phyloP scores from a whole-genome alignment of 202 grass and related monocot genomes.

The Schoenoplectus triqueter region DNA sequence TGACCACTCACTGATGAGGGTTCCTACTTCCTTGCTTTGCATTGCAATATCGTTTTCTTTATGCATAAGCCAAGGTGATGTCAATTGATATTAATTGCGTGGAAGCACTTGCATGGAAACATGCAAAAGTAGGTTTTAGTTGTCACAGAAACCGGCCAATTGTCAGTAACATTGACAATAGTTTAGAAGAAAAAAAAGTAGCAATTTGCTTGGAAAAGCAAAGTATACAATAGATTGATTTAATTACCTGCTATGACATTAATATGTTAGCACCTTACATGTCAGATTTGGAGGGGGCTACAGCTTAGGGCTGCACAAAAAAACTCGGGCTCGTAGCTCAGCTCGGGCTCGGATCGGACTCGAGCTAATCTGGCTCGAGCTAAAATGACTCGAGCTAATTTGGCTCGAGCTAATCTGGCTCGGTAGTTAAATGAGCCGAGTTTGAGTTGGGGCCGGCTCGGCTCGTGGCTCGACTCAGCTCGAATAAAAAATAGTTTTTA shows the following conservation, averaged over 20 bases:
- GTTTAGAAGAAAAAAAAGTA: slow-evolving; percentile 16
- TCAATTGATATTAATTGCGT: slow-evolving; percentile 32
- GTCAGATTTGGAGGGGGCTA: not conserved
- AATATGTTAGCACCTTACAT: not conserved
- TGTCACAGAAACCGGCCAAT: slow-evolving; percentile 25
- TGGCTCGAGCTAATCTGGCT: too few species aligned
- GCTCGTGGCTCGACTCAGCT: too few species aligned
- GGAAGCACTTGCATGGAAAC: slow-evolving; percentile 39
- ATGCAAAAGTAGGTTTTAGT: slow-evolving; percentile 42
- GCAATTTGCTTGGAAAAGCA: not conserved
- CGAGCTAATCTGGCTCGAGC: too few species aligned
- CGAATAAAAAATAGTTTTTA: too few species aligned
- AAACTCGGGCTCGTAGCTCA: too few species aligned
- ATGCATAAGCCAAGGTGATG: slow-evolving; percentile 20
- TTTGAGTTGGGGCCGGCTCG: too few species aligned
- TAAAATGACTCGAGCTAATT: too few species aligned
- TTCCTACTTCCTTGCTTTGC: not conserved
- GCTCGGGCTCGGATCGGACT: too few species aligned
- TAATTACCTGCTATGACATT: not conserved
- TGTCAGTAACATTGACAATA: slow-evolving; percentile 22
- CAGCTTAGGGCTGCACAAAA: too few species aligned
- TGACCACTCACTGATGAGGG: not conserved
- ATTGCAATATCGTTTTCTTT: slow-evolving; percentile 31
- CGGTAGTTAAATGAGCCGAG: too few species aligned
- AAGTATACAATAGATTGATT: slow-evolving; percentile 12